Evolutionary conservation across 805 yeast genomes (phyloP), one percentile per base, ranked within the genome.

Genomic region (Saturnispora saitoi): DNA sequence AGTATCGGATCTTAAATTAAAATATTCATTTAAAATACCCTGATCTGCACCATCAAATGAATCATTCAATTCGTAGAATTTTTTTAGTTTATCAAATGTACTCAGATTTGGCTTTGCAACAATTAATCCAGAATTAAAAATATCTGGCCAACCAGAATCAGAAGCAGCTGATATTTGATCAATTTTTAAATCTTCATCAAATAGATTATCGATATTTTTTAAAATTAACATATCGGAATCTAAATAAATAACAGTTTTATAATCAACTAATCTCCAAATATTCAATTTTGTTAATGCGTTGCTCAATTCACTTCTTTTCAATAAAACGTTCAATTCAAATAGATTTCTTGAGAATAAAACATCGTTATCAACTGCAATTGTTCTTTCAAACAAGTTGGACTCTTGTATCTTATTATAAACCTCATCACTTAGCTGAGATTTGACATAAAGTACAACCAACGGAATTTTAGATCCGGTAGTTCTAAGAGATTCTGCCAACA

Each of bases 121-220:
- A 58, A 87, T 70, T 19, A 87, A 77, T 4, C 96, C 95, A 30
- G 89, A 77, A 64, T 88, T 87, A 70, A 88, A 88, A 57, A 83
- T 73, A 67, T 88, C 96, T 0, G 95, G 95, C 86, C 95, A 88
- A 12, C 95, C 95, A n/a, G 78, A 71, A 66, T 88, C 96, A 0
- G 95, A 85, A 14, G 82, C 70, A 0, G 93, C 90, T 34, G 69
- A 53, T 3, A 76, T 63, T 9, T 57, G 63, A 56, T 47, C 40
- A n/a, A 28, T 31, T 6, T 34, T 54, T 42, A 43, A 51, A 5
- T 34, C 19, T 38, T 12, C 58, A 53, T 37, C 22, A 47, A 67
- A 62, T 17, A 67, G 44, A 12, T 51, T 47, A 49, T 65, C 68
- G 2, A 70, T 48, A 10, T 65, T 61, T 34, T 66, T 56, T 37